These are phyloP conservation scores for Paraglomus occultum DNA, from an alignment of 192 early-diverging fungal genomes.

Conservation along the genomic window DNA sequence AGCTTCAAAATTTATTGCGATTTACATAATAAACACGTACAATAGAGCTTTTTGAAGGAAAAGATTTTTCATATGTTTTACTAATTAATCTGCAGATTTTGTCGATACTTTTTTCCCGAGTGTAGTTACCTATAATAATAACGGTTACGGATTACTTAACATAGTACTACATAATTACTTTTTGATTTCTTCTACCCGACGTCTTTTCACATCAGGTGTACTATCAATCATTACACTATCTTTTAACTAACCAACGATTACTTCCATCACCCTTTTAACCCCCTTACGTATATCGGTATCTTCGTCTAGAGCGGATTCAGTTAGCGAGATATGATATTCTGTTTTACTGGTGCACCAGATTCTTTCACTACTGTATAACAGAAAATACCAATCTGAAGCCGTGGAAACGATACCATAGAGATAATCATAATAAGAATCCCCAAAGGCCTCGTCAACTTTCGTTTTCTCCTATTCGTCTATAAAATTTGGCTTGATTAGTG, in stretches of 20 bases:
- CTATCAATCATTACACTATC: not conserved
- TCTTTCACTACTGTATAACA: not conserved
- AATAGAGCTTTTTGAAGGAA: too few relatives aligned
- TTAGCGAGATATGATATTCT: not conserved
- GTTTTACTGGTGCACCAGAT: slow-evolving; percentile 10
- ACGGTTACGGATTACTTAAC: too few relatives aligned
- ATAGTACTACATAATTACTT: slow-evolving; percentile 3
- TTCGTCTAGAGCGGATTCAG: not conserved
- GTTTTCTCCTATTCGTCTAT: slow-evolving; percentile 5
- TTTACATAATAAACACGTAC: too few relatives aligned
- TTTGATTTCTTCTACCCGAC: not conserved
- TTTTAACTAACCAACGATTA: slow-evolving; percentile 11
- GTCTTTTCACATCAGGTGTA: not conserved
- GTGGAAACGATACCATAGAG: slow-evolving; percentile 13
- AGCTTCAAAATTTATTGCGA: too few relatives aligned
- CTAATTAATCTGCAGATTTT: too few relatives aligned
- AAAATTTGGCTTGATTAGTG: not conserved
- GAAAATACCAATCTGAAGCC: slow-evolving; percentile 12
- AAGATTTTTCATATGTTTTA: too few relatives aligned
- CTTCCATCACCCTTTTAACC: not conserved
- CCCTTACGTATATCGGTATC: not conserved
- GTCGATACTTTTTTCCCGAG: too few relatives aligned
- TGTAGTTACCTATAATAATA: too few relatives aligned
- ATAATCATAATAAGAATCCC: slow-evolving; percentile 9
- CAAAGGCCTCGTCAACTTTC: not conserved